Evolutionary conservation across 192 early-diverging fungal genomes (phyloP), one percentile per base, ranked within the genome.

Genomic region (Linnemannia elongata): DNA sequence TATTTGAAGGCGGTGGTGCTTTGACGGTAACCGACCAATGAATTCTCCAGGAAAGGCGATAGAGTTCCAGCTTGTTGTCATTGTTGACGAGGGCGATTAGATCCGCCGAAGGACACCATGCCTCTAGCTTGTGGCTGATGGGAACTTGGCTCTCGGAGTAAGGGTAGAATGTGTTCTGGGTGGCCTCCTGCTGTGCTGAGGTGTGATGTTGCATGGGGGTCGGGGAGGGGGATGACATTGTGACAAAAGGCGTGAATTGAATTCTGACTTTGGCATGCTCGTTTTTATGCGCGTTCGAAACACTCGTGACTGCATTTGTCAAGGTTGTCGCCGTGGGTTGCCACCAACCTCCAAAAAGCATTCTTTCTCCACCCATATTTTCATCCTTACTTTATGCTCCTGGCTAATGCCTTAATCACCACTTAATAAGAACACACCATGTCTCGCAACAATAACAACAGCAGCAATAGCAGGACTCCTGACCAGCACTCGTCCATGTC

Each of bases 41-140:
- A 17, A 69, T 27, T 36, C 80, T 45, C 83, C 83, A 85, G 12
- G 83, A 85, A 6, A 79, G 45, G 74, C 83, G 74, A 57, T 85
- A 85, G 24, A 85, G 66, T 20, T 80, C 78, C 30, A 85, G 78
- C 20, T 85, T 70, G 41, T 85, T 85, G 4, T 85, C 66, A 20
- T 72, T 30, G 35, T 41, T 80, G 68, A 85, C 78, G 41, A 85
- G 33, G 20, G 83, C 83, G 27, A 85, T 49, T 22, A 85, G 69
- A 66, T 85, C 83, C 20, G 83, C 83, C 1, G 78, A 66, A 1
- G 83, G 83, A 76, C 74, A 85, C 77, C 77, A 85, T 49, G 73
- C 83, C 12, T 79, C 77, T 1, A 85, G 20, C 36, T 60, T 74
- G 44, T 80, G 74, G 15, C 27, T 20, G 12, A 69, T 18, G 3